Conservation (phyloP, 306 rosid species). For the Erythrophleum fordii region DNA sequence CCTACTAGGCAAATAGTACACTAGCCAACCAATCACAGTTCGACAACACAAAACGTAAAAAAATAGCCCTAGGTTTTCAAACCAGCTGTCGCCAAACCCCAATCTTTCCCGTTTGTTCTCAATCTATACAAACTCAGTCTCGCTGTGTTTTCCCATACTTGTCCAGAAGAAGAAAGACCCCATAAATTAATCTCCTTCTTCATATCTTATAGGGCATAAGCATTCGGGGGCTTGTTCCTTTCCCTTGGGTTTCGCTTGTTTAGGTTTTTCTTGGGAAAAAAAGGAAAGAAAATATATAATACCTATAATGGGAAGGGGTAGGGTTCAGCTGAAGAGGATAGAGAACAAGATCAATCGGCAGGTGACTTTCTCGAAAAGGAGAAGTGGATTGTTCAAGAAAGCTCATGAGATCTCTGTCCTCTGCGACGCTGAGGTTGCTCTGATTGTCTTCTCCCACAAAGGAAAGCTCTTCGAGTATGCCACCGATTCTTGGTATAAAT, state of each 20-base stretch:
- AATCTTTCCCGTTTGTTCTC: background rate
- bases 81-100: constrained; percentile 38
- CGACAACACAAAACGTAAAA: constrained; percentile 64
- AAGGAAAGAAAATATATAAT: background rate
- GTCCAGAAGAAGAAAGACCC: constrained; percentile 10
- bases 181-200: background rate
- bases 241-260: background rate
- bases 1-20: constrained; percentile 31
- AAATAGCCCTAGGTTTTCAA: constrained; percentile 47
- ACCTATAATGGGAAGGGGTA: constrained; percentile 85
- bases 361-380: constrained; percentile 94
- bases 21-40: constrained; percentile 35
- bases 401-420: constrained; percentile 97
- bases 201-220: background rate
- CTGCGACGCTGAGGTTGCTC: constrained; percentile 94
- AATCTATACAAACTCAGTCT: background rate
- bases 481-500: constrained; percentile 73
- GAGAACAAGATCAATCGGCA: constrained; percentile 97
- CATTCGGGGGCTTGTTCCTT: background rate
- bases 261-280: background rate
- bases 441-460: constrained; percentile 93
- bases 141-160: constrained; percentile 37
- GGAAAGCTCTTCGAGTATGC: constrained; percentile 94
- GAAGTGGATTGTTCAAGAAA: constrained; percentile 88
- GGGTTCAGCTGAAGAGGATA: constrained; percentile 89